Conservation (phyloP, 306 rosid genomes). For the Casuarina cunninghamiana region DNA sequence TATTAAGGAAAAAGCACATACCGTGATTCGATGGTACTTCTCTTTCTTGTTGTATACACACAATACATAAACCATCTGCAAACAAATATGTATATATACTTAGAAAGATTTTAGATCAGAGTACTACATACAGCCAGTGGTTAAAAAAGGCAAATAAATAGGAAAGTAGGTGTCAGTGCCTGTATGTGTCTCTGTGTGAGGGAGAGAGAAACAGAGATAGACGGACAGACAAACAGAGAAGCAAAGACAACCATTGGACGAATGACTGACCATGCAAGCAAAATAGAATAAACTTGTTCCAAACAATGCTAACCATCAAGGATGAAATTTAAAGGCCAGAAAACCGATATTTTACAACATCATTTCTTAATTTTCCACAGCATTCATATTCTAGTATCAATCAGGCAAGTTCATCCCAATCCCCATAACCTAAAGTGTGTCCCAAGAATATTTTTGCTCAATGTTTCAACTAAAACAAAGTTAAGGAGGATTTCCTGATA, state of each 20-base stretch:
- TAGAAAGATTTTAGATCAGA: background rate
- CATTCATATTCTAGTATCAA: background rate
- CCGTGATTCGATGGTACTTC: slow-evolving; percentile 85
- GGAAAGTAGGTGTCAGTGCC: background rate
- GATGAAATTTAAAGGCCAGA: background rate
- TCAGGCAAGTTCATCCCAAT: background rate
- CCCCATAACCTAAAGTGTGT: background rate
- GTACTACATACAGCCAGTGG: background rate
- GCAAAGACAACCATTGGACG: no score
- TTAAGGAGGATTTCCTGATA: background rate
- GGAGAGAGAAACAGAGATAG: background rate
- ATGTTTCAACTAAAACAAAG: background rate
- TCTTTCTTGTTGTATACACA: slow-evolving; percentile 94
- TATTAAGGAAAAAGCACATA: slow-evolving; percentile 43
- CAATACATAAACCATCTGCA: slow-evolving; percentile 98
- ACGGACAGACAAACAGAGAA: background rate
- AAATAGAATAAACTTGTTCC: background rate
- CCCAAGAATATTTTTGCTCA: background rate
- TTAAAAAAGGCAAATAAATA: background rate
- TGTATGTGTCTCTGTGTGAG: background rate
- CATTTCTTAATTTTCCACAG: background rate
- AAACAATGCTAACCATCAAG: background rate
- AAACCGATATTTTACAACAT: background rate
- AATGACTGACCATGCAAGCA: background rate
- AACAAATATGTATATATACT: slow-evolving; percentile 20